Percentiles rank a stretch among this genome's conserved stretches.
Evolutionary conservation across 108 stramenopile genomes (phyloP).

Genomic region (Aurantiochytrium sp.): DNA sequence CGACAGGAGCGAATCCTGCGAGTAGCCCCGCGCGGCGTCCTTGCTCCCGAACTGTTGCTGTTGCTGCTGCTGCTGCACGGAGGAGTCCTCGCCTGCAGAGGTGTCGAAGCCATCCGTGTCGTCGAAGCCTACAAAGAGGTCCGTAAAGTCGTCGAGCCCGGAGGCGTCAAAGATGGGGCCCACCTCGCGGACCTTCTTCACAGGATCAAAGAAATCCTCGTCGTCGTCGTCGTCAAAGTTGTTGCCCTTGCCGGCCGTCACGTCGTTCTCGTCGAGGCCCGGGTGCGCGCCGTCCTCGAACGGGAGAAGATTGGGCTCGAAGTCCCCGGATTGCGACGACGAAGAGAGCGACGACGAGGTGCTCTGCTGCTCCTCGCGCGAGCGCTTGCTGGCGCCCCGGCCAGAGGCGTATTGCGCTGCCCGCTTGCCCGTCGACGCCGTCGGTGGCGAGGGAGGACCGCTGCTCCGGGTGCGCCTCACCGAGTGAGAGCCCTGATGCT

Average conservation of each 20-base stretch:
- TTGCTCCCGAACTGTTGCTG: no score
- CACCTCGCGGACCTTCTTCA: neutral
- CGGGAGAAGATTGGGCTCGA: neutral
- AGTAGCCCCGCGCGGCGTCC: no score
- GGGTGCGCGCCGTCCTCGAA: constrained; percentile 10
- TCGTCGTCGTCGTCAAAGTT: neutral
- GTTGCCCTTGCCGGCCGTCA: neutral
- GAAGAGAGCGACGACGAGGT: neutral
- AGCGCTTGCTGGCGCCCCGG: neutral
- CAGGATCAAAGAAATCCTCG: neutral
- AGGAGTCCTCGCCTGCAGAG: neutral
- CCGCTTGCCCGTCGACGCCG: no score
- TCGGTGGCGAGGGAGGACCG: no score
- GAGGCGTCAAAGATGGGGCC: neutral
- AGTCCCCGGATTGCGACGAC: neutral
- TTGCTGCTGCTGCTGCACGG: neutral
- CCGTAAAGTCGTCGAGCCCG: neutral
- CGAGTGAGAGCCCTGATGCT: neutral
- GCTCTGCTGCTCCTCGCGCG: neutral
- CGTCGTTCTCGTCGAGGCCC: neutral
- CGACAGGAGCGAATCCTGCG: no score
- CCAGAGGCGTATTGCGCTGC: no score
- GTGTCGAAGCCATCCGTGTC: neutral
- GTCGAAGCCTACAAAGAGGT: neutral
- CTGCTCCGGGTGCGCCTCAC: neutral